phyloP scores from a whole-genome alignment of 2,329 filamentous ascomycete species.

The Talaromyces sp. region DNA sequence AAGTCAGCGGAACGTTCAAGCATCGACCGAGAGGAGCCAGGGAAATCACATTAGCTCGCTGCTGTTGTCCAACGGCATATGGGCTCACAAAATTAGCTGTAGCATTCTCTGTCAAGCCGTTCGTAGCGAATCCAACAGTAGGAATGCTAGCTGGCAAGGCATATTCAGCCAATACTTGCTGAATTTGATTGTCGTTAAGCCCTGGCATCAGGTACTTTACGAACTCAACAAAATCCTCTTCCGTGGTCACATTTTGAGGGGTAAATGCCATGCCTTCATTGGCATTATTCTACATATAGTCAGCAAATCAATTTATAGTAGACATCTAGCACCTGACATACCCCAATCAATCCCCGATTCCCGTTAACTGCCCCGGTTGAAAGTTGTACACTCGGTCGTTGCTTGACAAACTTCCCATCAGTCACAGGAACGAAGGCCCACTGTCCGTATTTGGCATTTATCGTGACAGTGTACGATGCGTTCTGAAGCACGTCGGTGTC shows the following conservation, averaged over 20 bases:
- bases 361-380: constrained; percentile 38
- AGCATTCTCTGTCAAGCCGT: constrained; percentile 31
- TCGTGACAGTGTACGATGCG: constrained; percentile 33
- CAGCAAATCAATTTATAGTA: not conserved
- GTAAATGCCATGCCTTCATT: constrained; percentile 45
- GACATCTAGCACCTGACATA: not conserved
- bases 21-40: not conserved
- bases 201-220: constrained; percentile 36
- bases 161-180: constrained; percentile 40
- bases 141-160: constrained; percentile 27
- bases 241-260: constrained; percentile 20
- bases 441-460: constrained; percentile 42
- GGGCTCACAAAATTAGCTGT: constrained; percentile 51
- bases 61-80: constrained; percentile 52
- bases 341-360: constrained; percentile 38
- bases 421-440: constrained; percentile 48
- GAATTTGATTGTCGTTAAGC: constrained; percentile 41
- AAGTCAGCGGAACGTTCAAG: not conserved
- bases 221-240: constrained; percentile 13
- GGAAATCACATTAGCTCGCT: constrained; percentile 40
- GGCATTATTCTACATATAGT: constrained; percentile 33
- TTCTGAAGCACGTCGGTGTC: constrained; percentile 35
- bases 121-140: constrained; percentile 34
- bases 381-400: constrained; percentile 46
- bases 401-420: constrained; percentile 50